Conservation (phyloP, 257 asterid species). For the Lycium barbarum region DNA sequence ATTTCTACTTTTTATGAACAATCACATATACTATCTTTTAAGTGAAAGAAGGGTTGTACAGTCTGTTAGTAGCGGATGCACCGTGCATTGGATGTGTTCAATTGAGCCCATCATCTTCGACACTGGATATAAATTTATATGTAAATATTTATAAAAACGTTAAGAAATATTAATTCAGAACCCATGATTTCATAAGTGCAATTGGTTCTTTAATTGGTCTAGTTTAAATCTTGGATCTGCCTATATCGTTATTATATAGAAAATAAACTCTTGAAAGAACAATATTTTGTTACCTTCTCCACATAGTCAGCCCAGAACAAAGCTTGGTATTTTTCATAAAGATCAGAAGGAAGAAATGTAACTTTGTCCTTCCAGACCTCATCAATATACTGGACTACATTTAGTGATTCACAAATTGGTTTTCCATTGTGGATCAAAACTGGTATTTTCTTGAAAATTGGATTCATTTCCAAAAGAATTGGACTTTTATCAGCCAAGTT, state of each 20-base stretch:
- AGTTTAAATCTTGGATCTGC: not conserved
- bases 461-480: constrained; percentile 46
- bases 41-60: no score
- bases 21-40: not conserved
- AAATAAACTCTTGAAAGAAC: not conserved
- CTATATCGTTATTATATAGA: not conserved
- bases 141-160: not conserved
- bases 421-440: constrained; percentile 39
- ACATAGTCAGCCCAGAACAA: constrained; percentile 48
- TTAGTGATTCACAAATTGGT: constrained; percentile 38
- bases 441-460: constrained; percentile 51
- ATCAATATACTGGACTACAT: constrained; percentile 40
- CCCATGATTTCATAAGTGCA: not conserved
- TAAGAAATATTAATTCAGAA: not conserved
- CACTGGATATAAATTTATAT: no score
- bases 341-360: constrained; percentile 37
- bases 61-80: no score
- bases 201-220: not conserved
- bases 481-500: constrained; percentile 34
- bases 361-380: constrained; percentile 37
- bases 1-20: constrained; percentile 5
- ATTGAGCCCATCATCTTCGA: no score
- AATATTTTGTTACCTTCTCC: constrained; percentile 37
- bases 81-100: no score
- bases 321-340: constrained; percentile 40